These are phyloP conservation scores for Paspalum vaginatum DNA, from an alignment of 176 grass and related monocot genomes.

Conservation along the genomic window DNA sequence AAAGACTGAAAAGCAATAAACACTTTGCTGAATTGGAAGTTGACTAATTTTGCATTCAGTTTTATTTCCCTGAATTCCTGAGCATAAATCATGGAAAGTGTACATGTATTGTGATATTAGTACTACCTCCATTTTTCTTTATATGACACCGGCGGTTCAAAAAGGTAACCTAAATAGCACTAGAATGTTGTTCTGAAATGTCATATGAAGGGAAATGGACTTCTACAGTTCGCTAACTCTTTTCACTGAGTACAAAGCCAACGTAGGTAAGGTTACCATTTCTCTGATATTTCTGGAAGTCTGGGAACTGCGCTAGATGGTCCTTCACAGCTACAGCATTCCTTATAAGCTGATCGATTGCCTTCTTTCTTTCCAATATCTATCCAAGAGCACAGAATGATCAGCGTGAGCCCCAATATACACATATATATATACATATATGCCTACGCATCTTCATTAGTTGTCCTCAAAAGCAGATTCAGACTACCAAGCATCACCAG, in stretches of 20 bases:
- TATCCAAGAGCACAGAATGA: slow-evolving; percentile 38
- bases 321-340: slow-evolving; percentile 59
- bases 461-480: not conserved
- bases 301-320: slow-evolving; percentile 64
- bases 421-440: not conserved
- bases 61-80: not conserved
- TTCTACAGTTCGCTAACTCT: not conserved
- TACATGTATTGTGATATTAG: too few species aligned
- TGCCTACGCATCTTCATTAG: not conserved
- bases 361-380: slow-evolving; percentile 75
- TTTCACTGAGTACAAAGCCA: slow-evolving; percentile 11
- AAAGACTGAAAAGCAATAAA: not conserved
- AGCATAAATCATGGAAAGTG: not conserved
- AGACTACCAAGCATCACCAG: not conserved
- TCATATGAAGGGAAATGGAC: too few species aligned
- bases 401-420: slow-evolving; percentile 14
- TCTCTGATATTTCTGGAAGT: slow-evolving; percentile 62
- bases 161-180: too few species aligned
- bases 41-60: not conserved
- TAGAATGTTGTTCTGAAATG: too few species aligned
- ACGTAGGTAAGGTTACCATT: slow-evolving; percentile 54
- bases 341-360: slow-evolving; percentile 59
- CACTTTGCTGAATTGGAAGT: not conserved
- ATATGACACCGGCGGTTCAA: too few species aligned
- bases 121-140: too few species aligned